These are phyloP conservation scores for Hansenula sp. DNA, from an alignment of 1,139 yeast genomes.

Conservation along the genomic window DNA sequence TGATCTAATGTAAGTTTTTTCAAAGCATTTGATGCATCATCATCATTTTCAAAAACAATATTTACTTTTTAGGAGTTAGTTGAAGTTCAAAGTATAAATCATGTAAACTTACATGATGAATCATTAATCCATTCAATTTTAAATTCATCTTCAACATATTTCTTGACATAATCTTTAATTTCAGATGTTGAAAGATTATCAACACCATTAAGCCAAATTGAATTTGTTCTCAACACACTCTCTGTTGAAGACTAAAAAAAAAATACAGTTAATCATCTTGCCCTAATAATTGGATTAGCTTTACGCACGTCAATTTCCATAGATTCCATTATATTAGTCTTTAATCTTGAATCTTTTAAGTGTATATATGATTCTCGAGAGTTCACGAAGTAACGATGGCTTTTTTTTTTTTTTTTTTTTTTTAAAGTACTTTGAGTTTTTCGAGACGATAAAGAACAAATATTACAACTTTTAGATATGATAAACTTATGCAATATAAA, in stretches of 20 bases:
- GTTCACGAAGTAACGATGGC: neutral
- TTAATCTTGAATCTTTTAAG: neutral
- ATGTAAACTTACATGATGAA: slow-evolving; percentile 7
- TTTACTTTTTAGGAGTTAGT: slow-evolving; percentile 11
- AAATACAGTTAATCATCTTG: neutral
- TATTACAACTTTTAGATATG: no score
- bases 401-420: no score
- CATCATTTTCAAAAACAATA: slow-evolving; percentile 18
- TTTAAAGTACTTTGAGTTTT: no score
- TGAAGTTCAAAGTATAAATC: neutral
- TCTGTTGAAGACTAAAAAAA: slow-evolving; percentile 2
- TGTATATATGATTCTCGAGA: no score
- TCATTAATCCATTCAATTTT: slow-evolving; percentile 25
- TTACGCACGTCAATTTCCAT: slow-evolving; percentile 3
- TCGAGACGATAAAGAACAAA: no score
- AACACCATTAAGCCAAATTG: slow-evolving; percentile 20
- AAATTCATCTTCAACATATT: slow-evolving; percentile 12
- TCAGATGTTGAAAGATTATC: slow-evolving; percentile 21
- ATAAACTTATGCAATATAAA: no score
- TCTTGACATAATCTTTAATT: slow-evolving; percentile 15
- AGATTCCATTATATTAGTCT: slow-evolving; percentile 3
- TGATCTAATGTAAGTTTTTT: slow-evolving; percentile 9
- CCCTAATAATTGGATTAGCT: no score
- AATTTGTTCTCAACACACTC: slow-evolving; percentile 14
- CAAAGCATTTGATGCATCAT: slow-evolving; percentile 12